Conservation (phyloP, 805 yeast genomes). For the Brettanomyces anomalus region DNA sequence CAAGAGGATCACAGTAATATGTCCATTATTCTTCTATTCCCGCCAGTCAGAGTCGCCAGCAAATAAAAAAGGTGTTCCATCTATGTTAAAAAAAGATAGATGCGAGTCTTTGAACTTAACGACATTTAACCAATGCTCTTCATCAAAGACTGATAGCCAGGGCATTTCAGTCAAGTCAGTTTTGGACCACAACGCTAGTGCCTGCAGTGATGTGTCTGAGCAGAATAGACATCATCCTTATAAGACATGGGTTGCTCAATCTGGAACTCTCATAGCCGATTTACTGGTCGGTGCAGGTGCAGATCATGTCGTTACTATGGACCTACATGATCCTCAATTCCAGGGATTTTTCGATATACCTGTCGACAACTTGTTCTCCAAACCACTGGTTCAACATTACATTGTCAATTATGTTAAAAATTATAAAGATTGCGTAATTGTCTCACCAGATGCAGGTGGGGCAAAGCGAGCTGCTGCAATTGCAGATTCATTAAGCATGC, state of each 20-base stretch:
- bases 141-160: not conserved
- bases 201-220: not conserved
- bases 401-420: constrained; percentile 71
- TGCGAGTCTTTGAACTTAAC: constrained; percentile 8
- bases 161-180: not conserved
- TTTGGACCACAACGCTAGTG: not conserved
- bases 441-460: constrained; percentile 98
- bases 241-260: constrained; percentile 92
- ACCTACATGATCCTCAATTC: constrained; percentile 93
- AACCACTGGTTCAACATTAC: constrained; percentile 80
- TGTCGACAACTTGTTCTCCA: constrained; percentile 86
- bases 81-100: constrained; percentile 20
- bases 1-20: constrained; percentile 76
- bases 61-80: constrained; percentile 68
- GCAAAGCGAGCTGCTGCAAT: constrained; percentile 94
- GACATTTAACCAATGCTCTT: not conserved
- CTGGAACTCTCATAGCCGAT: constrained; percentile 87
- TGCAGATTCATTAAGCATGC: constrained; percentile 82
- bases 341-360: constrained; percentile 97
- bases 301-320: constrained; percentile 95
- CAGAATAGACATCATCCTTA: constrained; percentile 26
- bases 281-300: constrained; percentile 89
- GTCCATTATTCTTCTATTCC: constrained; percentile 91
- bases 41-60: constrained; percentile 94
- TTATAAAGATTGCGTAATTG: constrained; percentile 77